phyloP scores from a whole-genome alignment of 1,139 yeast species.

The Taphrina communis region DNA sequence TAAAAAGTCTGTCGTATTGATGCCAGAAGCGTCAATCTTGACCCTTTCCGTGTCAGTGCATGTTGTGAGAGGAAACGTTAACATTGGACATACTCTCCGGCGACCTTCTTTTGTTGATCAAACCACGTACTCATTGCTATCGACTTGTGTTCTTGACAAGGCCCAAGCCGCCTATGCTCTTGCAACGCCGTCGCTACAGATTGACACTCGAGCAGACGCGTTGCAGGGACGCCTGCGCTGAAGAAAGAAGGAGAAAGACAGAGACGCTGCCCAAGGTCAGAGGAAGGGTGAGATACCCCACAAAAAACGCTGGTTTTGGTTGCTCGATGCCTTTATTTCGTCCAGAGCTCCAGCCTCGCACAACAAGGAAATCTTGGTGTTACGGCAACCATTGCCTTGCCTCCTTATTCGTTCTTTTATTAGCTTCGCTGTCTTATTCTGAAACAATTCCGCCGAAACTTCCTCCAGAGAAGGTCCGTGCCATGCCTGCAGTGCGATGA shows the following conservation, averaged over 20 bases:
- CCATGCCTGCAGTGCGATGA: background rate
- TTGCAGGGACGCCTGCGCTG: background rate
- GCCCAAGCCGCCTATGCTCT: too few relatives aligned
- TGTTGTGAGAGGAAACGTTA: too few relatives aligned
- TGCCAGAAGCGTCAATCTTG: slow-evolving; percentile 64
- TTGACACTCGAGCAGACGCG: too few relatives aligned
- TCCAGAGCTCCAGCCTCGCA: slow-evolving; percentile 3
- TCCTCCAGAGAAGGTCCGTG: background rate
- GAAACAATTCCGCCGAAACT: background rate
- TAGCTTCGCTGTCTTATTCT: background rate
- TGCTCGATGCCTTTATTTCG: background rate
- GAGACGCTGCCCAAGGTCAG: too few relatives aligned
- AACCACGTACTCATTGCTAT: slow-evolving; percentile 35
- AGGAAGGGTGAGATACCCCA: background rate
- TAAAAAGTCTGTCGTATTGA: slow-evolving; percentile 75
- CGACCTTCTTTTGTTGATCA: slow-evolving; percentile 29
- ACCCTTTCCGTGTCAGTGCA: slow-evolving; percentile 58
- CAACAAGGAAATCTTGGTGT: slow-evolving; percentile 1
- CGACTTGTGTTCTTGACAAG: too few relatives aligned
- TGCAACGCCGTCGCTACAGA: too few relatives aligned
- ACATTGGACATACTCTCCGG: slow-evolving; percentile 21
- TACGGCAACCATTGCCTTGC: background rate
- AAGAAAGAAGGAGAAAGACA: background rate
- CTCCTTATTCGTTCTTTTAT: background rate
- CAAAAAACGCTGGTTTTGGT: background rate